A percentile compares a stretch with the other conserved stretches of the same genome.
Evolutionary conservation across 345 rosid genomes (phyloP).

Genomic region (Bruguiera gymnorhiza): DNA sequence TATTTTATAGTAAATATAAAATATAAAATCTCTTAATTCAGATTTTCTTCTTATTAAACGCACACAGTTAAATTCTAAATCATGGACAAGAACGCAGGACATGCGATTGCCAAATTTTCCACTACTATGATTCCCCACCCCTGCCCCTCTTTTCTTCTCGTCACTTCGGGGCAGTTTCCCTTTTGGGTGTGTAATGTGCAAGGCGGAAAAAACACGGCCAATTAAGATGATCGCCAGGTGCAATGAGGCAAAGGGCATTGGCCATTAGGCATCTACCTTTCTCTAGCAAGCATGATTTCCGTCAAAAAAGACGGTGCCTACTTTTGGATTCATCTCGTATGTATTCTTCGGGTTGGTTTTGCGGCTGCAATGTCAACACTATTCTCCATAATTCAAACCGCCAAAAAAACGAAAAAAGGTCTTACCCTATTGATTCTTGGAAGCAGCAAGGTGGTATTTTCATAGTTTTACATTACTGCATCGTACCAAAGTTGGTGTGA

Average conservation of each 20-base stretch:
- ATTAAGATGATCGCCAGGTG: not conserved
- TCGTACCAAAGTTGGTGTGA: too few species aligned
- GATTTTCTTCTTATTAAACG: too few species aligned
- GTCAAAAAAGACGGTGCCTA: slow-evolving; percentile 54
- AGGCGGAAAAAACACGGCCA: not conserved
- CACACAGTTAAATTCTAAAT: too few species aligned
- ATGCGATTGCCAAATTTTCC: not conserved
- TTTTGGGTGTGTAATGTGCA: not conserved
- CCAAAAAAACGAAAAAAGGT: not conserved
- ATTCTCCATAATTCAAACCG: slow-evolving; percentile 29
- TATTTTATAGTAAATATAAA: too few species aligned
- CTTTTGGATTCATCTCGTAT: slow-evolving; percentile 37
- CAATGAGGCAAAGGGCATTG: not conserved
- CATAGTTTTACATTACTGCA: too few species aligned
- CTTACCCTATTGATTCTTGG: not conserved
- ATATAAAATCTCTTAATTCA: too few species aligned
- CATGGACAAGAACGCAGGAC: not conserved
- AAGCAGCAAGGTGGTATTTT: not conserved
- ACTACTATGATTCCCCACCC: too few species aligned
- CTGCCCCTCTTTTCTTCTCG: too few species aligned
- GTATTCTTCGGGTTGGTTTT: not conserved
- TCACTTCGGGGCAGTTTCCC: not conserved
- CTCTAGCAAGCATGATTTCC: not conserved
- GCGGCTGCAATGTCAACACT: slow-evolving; percentile 34
- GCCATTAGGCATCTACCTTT: not conserved